A percentile compares a stretch with the other conserved stretches of the same genome.
Evolutionary conservation across 306 rosid species (phyloP).

Genomic region (Lotus japonicus): DNA sequence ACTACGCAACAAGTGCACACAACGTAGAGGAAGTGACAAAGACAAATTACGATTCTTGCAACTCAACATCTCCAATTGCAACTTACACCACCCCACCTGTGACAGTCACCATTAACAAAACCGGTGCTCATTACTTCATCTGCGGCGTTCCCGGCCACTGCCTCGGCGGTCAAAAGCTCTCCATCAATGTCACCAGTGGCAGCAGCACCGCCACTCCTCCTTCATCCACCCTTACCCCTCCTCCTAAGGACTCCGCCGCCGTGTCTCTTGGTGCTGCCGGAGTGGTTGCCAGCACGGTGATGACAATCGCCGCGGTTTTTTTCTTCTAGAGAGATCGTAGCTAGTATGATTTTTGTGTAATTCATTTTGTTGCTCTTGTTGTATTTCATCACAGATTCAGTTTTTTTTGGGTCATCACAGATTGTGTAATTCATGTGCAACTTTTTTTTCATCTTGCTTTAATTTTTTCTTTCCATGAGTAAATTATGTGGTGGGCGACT

Average conservation of each 20-base stretch:
- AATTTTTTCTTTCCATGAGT: too few relatives aligned
- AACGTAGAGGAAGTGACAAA: conserved; percentile 59
- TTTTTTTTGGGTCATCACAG: too few relatives aligned
- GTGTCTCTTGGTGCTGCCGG: conserved; percentile 27
- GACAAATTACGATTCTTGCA: conserved; percentile 38
- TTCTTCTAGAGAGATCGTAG: conserved; percentile 25
- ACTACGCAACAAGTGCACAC: conserved; percentile 31
- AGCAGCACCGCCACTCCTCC: conserved; percentile 10
- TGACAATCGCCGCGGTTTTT: conserved; percentile 39
- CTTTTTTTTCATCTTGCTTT: too few relatives aligned
- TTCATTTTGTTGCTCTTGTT: too few relatives aligned
- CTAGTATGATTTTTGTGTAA: background rate
- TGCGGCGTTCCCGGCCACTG: conserved; percentile 32
- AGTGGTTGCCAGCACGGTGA: conserved; percentile 19
- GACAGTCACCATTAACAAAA: conserved; percentile 20
- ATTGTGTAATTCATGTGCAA: too few relatives aligned
- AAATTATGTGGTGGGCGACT: too few relatives aligned
- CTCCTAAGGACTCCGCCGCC: conserved; percentile 31
- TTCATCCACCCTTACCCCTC: conserved; percentile 4
- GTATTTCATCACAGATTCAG: too few relatives aligned
- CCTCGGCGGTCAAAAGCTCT: conserved; percentile 26
- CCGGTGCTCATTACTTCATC: conserved; percentile 30
- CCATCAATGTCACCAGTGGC: conserved; percentile 22
- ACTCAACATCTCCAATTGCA: conserved; percentile 19
- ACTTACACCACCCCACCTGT: conserved; percentile 12